These are phyloP conservation scores for Mucor saturninus DNA, from an alignment of 371 early-diverging fungal species.

Conservation along the genomic window DNA sequence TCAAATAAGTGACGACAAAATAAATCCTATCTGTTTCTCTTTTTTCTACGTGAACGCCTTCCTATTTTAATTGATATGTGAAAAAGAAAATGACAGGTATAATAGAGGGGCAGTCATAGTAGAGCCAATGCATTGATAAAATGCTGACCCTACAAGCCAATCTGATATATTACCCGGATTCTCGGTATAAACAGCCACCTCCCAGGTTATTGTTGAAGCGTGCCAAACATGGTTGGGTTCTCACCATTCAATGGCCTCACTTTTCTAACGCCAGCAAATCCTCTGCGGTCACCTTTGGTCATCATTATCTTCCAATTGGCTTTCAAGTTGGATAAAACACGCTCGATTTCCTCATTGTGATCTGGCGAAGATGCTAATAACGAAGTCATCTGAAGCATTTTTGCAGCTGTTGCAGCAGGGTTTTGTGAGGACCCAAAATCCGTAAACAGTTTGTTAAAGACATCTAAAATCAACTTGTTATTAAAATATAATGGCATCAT, in stretches of 20 bases:
- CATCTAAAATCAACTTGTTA: constrained; percentile 46
- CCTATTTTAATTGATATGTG: too few species aligned
- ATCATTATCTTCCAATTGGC: constrained; percentile 70
- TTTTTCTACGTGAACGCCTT: too few species aligned
- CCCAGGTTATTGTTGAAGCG: neutral
- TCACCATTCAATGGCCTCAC: neutral
- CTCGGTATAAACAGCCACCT: too few species aligned
- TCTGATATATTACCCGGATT: too few species aligned
- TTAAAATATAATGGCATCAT: too few species aligned
- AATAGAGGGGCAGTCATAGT: too few species aligned
- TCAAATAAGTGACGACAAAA: too few species aligned
- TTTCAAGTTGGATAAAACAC: constrained; percentile 58
- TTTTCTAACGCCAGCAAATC: constrained; percentile 62
- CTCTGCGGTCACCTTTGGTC: constrained; percentile 63
- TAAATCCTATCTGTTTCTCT: too few species aligned
- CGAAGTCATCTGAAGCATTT: constrained; percentile 81
- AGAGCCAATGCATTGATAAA: too few species aligned
- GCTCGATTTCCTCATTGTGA: constrained; percentile 61
- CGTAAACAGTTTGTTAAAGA: constrained; percentile 69
- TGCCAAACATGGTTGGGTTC: neutral
- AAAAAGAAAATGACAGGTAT: too few species aligned
- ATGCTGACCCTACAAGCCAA: too few species aligned
- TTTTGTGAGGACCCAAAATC: constrained; percentile 74
- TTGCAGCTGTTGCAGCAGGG: constrained; percentile 71
- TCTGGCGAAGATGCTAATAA: constrained; percentile 64